Conservation (phyloP, 2,329 filamentous ascomycete species). For the Aspergillus transmontanensis region DNA sequence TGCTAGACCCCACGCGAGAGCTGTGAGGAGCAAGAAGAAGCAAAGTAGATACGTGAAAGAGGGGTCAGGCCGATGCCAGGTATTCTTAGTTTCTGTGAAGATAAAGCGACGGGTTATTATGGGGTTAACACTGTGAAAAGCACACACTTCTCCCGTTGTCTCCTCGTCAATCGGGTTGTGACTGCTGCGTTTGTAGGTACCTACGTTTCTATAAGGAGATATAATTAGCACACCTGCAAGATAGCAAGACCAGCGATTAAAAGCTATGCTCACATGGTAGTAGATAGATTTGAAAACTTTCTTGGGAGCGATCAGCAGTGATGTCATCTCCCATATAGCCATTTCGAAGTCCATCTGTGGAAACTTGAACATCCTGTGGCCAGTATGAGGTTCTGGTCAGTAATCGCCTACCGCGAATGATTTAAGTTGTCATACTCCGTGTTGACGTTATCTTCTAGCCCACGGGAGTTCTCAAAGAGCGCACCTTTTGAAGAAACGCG, state of each 20-base stretch:
- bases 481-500: slow-evolving; percentile 67
- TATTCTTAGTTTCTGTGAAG: slow-evolving; percentile 65
- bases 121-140: neutral
- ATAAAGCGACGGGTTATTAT: neutral
- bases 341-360: slow-evolving; percentile 76
- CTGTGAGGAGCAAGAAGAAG: slow-evolving; percentile 62
- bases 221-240: neutral
- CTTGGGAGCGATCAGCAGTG: slow-evolving; percentile 68
- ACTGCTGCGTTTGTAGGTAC: neutral
- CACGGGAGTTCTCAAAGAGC: slow-evolving; percentile 1
- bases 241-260: neutral
- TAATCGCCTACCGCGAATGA: neutral
- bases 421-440: neutral
- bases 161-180: neutral
- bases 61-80: slow-evolving; percentile 69
- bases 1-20: slow-evolving; percentile 61
- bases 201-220: slow-evolving; percentile 1
- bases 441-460: neutral
- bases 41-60: slow-evolving; percentile 71
- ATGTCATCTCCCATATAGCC: slow-evolving; percentile 73
- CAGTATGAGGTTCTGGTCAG: slow-evolving; percentile 14
- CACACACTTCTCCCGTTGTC: neutral
- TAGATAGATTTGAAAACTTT: slow-evolving; percentile 73
- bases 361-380: slow-evolving; percentile 66
- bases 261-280: slow-evolving; percentile 59